Percentiles rank a stretch among this genome's conserved stretches.
Evolutionary conservation across 139 green algal species (phyloP).

Genomic region (Chloropicon primus): DNA sequence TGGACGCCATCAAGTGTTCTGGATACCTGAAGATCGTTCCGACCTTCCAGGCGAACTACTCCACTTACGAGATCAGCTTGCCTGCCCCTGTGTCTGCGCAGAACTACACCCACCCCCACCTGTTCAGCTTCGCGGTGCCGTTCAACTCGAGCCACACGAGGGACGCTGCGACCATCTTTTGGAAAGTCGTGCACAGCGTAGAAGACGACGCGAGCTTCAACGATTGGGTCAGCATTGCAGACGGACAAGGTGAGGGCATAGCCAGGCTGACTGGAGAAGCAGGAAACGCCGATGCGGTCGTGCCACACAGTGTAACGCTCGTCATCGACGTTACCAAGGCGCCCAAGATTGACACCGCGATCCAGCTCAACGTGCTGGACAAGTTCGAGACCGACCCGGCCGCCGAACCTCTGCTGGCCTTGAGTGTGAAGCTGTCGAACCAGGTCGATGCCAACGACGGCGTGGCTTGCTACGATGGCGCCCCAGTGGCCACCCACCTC

Average conservation of each 20-base stretch:
- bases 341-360: not conserved
- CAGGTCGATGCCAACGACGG: not conserved
- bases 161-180: not conserved
- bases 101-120: not conserved
- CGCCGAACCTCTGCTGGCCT: not conserved
- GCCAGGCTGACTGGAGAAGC: not conserved
- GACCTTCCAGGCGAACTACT: not conserved
- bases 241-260: not conserved
- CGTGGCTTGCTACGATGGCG: conserved; percentile 10
- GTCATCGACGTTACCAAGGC: not conserved
- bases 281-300: not conserved
- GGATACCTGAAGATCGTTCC: not conserved
- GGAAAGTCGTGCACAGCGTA: no score
- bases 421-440: not conserved
- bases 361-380: not conserved
- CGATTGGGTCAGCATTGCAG: not conserved
- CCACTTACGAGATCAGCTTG: no score
- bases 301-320: not conserved
- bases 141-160: not conserved
- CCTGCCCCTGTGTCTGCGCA: no score
- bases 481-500: not conserved
- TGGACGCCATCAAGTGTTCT: conserved; percentile 5
- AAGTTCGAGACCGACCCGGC: not conserved
- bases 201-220: not conserved
- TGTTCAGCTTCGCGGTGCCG: not conserved